phyloP scores from a whole-genome alignment of 2,329 filamentous ascomycete species.

The Rhynchosporium secalis region DNA sequence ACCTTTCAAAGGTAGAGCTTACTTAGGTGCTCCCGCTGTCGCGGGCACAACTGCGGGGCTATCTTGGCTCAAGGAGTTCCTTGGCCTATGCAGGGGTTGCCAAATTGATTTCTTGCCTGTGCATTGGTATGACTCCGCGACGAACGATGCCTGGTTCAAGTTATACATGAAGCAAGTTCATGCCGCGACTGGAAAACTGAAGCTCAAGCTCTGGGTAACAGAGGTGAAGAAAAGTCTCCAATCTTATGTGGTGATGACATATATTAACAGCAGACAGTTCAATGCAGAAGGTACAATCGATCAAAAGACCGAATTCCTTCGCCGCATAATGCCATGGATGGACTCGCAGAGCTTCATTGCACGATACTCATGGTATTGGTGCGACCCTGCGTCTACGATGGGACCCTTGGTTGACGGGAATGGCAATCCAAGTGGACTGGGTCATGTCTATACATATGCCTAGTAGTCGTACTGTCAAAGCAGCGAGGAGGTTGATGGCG shows the following conservation, averaged over 20 bases:
- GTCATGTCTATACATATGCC: slow-evolving; percentile 16
- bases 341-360: slow-evolving; percentile 43
- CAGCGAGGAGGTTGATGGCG: neutral
- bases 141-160: slow-evolving; percentile 44
- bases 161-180: slow-evolving; percentile 42
- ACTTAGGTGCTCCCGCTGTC: slow-evolving; percentile 47
- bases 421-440: slow-evolving; percentile 11
- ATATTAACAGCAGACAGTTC: slow-evolving; percentile 42
- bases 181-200: slow-evolving; percentile 15
- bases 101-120: slow-evolving; percentile 45
- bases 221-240: slow-evolving; percentile 31
- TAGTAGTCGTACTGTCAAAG: neutral
- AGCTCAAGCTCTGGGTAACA: slow-evolving; percentile 22
- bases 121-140: slow-evolving; percentile 42
- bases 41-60: slow-evolving; percentile 44
- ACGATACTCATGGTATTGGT: slow-evolving; percentile 41
- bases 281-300: slow-evolving; percentile 38
- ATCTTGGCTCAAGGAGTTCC: slow-evolving; percentile 44
- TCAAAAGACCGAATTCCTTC: slow-evolving; percentile 43
- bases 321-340: slow-evolving; percentile 45
- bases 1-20: slow-evolving; percentile 43
- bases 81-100: slow-evolving; percentile 43
- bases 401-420: slow-evolving; percentile 15
- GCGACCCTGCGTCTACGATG: slow-evolving; percentile 10
- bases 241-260: too few species aligned